Evolutionary conservation across 2,329 filamentous ascomycete species (phyloP).

Genomic region (Hypoxylon sp.): DNA sequence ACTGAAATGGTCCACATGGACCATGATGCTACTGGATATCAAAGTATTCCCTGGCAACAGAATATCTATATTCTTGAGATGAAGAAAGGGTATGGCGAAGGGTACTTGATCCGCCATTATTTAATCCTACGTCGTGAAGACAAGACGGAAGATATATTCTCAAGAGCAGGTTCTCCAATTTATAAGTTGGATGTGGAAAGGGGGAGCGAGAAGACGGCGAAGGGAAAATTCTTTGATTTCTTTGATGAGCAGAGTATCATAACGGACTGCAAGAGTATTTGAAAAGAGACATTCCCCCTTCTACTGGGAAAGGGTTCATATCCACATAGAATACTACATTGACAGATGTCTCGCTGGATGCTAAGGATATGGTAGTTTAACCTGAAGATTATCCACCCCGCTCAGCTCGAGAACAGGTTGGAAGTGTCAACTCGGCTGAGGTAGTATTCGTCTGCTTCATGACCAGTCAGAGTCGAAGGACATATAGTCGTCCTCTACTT

Average conservation of each 20-base stretch:
- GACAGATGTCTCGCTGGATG: too few relatives aligned
- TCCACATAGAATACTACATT: too few relatives aligned
- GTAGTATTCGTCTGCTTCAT: not conserved
- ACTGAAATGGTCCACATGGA: too few relatives aligned
- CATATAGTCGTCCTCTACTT: not conserved
- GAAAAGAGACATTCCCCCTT: not conserved
- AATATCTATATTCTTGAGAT: not conserved
- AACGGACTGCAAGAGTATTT: conserved; percentile 22
- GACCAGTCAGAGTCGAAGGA: conserved; percentile 10
- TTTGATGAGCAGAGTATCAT: conserved; percentile 2
- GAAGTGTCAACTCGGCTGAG: not conserved
- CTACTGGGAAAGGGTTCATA: too few relatives aligned
- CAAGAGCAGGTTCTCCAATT: not conserved
- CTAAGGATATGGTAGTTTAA: too few relatives aligned
- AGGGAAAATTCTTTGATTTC: not conserved
- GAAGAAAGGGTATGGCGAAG: not conserved
- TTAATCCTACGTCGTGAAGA: not conserved
- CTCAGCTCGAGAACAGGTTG: not conserved
- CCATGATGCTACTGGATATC: too few relatives aligned
- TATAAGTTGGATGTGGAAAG: not conserved
- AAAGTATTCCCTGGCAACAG: too few relatives aligned
- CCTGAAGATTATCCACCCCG: too few relatives aligned
- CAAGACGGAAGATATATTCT: not conserved
- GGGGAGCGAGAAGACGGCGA: not conserved
- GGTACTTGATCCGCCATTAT: not conserved